Conservation (phyloP, 257 asterid species). For the Avicennia marina region DNA sequence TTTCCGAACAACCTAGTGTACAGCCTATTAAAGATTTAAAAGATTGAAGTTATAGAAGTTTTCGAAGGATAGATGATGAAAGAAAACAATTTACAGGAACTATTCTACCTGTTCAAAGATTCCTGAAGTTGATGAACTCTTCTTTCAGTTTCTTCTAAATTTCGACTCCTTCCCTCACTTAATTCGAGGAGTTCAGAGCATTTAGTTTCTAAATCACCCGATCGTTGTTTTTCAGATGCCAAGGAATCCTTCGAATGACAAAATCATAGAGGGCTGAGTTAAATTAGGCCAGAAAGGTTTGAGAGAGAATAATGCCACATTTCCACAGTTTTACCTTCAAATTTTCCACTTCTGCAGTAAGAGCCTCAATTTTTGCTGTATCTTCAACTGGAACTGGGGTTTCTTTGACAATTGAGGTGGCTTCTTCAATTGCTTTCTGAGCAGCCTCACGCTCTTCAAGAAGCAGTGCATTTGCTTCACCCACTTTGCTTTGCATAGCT, state of each 20-base stretch:
- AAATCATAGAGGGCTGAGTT: slow-evolving; percentile 11
- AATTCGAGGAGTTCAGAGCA: slow-evolving; percentile 56
- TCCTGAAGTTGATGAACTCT: slow-evolving; percentile 84
- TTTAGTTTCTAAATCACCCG: slow-evolving; percentile 72
- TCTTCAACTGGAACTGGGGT: slow-evolving; percentile 80
- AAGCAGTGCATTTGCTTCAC: slow-evolving; percentile 65
- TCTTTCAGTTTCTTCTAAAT: slow-evolving; percentile 85
- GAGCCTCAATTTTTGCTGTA: slow-evolving; percentile 66
- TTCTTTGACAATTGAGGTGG: slow-evolving; percentile 62
- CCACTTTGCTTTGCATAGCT: slow-evolving; percentile 67
- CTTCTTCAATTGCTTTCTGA: slow-evolving; percentile 90
- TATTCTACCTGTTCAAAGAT: slow-evolving; percentile 72
- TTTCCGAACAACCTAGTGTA: not conserved
- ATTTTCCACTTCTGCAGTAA: slow-evolving; percentile 64
- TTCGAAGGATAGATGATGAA: not conserved
- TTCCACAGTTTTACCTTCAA: slow-evolving; percentile 52
- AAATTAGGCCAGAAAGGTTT: slow-evolving; percentile 7
- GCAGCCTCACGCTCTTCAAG: slow-evolving; percentile 81
- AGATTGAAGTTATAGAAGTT: not conserved
- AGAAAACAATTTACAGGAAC: slow-evolving; percentile 4
- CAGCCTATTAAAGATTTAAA: not conserved
- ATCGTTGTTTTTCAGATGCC: slow-evolving; percentile 71
- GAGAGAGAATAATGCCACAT: slow-evolving; percentile 13
- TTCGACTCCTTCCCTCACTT: slow-evolving; percentile 67
- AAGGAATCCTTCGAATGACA: slow-evolving; percentile 43